These are phyloP conservation scores for Lycium barbarum DNA, from an alignment of 257 asterid genomes.

Conservation along the genomic window DNA sequence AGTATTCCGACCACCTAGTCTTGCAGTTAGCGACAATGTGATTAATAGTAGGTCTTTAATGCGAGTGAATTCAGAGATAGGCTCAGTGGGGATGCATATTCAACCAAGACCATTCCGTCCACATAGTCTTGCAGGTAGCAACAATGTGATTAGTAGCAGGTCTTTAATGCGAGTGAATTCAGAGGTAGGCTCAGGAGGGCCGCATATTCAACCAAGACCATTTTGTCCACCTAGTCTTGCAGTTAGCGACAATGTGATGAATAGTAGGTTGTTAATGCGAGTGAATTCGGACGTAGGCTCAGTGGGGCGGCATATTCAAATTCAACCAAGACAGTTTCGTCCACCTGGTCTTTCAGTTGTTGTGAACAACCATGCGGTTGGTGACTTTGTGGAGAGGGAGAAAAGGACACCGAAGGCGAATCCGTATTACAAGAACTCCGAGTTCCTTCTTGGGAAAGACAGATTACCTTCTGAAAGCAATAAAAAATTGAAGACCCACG, in stretches of 20 bases:
- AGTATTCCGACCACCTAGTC: constrained; percentile 67
- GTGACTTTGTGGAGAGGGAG: constrained; percentile 77
- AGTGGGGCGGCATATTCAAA: background rate
- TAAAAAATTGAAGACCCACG: constrained; percentile 64
- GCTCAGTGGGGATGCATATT: constrained; percentile 35
- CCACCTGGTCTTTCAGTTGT: constrained; percentile 65
- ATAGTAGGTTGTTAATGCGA: constrained; percentile 53
- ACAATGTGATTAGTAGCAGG: constrained; percentile 40
- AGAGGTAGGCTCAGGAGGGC: constrained; percentile 49
- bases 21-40: constrained; percentile 42
- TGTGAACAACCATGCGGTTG: constrained; percentile 45
- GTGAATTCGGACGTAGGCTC: constrained; percentile 64
- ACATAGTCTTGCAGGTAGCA: constrained; percentile 60
- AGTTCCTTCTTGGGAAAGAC: constrained; percentile 84
- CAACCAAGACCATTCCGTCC: constrained; percentile 45
- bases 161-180: constrained; percentile 60
- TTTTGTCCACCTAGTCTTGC: constrained; percentile 75
- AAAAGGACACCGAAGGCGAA: constrained; percentile 93
- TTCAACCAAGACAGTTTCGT: constrained; percentile 36
- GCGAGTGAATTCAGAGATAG: constrained; percentile 65
- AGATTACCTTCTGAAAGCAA: constrained; percentile 75
- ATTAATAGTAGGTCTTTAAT: constrained; percentile 47
- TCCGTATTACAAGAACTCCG: constrained; percentile 73
- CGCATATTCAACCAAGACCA: background rate
- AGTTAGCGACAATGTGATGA: constrained; percentile 32